These are phyloP conservation scores for Amesomyces nigricolor DNA, from an alignment of 2,329 filamentous ascomycete species.

Conservation along the genomic window DNA sequence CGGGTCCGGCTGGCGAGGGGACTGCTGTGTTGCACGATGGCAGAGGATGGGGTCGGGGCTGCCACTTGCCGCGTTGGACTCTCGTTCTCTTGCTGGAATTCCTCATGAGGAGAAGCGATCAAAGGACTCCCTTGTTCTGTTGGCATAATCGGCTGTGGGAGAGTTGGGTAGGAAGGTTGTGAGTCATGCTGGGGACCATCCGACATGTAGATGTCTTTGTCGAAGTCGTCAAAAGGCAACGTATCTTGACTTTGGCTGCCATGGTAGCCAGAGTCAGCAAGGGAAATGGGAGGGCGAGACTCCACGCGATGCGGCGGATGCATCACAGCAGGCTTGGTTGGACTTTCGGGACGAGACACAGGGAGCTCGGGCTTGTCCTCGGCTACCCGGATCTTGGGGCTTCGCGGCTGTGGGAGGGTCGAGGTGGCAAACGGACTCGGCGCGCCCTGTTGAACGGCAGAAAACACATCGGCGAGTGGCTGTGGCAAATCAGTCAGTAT, in stretches of 20 bases:
- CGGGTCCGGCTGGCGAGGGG: conserved; percentile 15
- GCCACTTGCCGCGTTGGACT: conserved; percentile 34
- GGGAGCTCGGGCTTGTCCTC: conserved; percentile 41
- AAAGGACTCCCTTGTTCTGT: conserved; percentile 26
- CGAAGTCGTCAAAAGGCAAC: conserved; percentile 37
- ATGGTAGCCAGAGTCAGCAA: conserved; percentile 65
- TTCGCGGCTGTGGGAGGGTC: conserved; percentile 44
- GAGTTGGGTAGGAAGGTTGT: conserved; percentile 14
- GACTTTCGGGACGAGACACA: conserved; percentile 30
- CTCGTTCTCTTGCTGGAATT: conserved; percentile 42
- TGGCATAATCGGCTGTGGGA: conserved; percentile 13
- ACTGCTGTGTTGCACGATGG: conserved; percentile 16
- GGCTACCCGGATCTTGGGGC: conserved; percentile 55
- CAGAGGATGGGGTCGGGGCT: conserved; percentile 15
- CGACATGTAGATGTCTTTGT: conserved; percentile 26
- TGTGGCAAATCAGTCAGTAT: conserved; percentile 29
- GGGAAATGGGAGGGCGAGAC: conserved; percentile 29
- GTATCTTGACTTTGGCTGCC: conserved; percentile 57
- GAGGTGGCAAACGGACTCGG: conserved; percentile 50
- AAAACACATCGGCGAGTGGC: conserved; percentile 57
- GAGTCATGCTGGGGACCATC: conserved; percentile 18
- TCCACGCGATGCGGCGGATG: conserved; percentile 28
- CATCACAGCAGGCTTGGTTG: conserved; percentile 32
- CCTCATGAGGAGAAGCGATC: conserved; percentile 33
- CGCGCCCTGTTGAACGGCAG: conserved; percentile 48